phyloP scores from a whole-genome alignment of 257 asterid genomes.

The Solanum pimpinellifolium region DNA sequence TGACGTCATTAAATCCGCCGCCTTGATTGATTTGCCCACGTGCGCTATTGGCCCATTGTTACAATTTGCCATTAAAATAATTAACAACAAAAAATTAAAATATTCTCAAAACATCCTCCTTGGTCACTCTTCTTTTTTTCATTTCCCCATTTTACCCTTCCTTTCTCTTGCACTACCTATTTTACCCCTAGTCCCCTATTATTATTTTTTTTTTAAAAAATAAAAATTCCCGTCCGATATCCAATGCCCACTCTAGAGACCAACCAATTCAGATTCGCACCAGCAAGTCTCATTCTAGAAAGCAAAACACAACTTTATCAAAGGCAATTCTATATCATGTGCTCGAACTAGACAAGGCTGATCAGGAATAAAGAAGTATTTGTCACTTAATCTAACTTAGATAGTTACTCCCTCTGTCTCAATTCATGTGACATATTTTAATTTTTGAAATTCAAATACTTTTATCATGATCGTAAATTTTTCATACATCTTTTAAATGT shows the following conservation, averaged over 20 bases:
- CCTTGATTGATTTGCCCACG: conserved; percentile 49
- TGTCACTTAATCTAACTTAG: too few relatives aligned
- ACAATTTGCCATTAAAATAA: not conserved
- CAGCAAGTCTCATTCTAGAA: too few relatives aligned
- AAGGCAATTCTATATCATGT: not conserved
- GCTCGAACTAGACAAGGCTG: not conserved
- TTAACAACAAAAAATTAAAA: not conserved
- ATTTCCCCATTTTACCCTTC: not conserved
- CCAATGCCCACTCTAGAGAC: not conserved
- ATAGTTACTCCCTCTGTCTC: too few relatives aligned
- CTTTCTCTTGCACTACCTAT: not conserved
- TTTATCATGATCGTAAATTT: too few relatives aligned
- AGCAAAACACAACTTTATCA: too few relatives aligned
- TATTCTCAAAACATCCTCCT: conserved; percentile 15
- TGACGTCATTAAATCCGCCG: conserved; percentile 31
- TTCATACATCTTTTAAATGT: too few relatives aligned
- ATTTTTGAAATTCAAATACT: too few relatives aligned
- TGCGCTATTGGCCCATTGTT: conserved; percentile 11
- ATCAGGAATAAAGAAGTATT: not conserved
- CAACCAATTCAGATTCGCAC: not conserved
- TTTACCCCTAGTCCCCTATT: not conserved
- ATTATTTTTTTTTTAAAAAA: too few relatives aligned
- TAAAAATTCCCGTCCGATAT: not conserved
- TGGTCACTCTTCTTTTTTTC: not conserved
- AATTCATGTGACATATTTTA: not conserved